Evolutionary conservation across 345 rosid genomes (phyloP).

Genomic region (Rhodamnia argentea): DNA sequence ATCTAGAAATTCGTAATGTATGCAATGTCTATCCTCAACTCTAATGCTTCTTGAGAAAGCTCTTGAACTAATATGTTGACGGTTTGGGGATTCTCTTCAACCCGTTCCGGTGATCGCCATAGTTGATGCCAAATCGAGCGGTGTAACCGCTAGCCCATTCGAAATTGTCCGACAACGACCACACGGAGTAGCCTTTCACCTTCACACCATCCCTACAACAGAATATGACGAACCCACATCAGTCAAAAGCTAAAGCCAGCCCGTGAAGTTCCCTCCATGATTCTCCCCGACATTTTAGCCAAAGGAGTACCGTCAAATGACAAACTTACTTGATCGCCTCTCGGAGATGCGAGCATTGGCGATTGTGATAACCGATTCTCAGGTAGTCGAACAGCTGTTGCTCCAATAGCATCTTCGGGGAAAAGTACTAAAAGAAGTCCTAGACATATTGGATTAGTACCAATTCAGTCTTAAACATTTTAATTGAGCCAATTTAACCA

Average conservation of each 20-base stretch:
- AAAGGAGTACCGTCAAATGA: not conserved
- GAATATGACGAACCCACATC: not conserved
- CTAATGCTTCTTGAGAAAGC: not conserved
- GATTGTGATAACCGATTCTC: constrained; percentile 17
- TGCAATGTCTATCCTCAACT: not conserved
- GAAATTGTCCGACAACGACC: constrained; percentile 9
- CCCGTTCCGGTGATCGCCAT: constrained; percentile 1
- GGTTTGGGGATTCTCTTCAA: constrained; percentile 4
- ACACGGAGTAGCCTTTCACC: constrained; percentile 1
- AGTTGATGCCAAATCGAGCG: constrained; percentile 8
- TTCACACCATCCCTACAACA: not conserved
- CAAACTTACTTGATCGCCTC: constrained; percentile 17
- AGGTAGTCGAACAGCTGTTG: constrained; percentile 11
- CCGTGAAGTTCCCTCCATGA: too few relatives aligned
- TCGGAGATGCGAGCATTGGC: constrained; percentile 14
- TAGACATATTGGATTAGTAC: too few relatives aligned
- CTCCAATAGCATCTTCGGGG: not conserved
- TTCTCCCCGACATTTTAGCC: not conserved
- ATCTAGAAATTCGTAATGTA: not conserved
- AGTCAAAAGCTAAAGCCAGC: too few relatives aligned
- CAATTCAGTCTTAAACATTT: too few relatives aligned
- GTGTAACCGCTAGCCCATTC: constrained; percentile 1
- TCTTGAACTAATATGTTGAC: constrained; percentile 3
- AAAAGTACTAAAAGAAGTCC: too few relatives aligned
- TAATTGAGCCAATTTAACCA: too few relatives aligned